Evolutionary conservation across 257 asterid genomes (phyloP).

Genomic region (Salvia splendens): DNA sequence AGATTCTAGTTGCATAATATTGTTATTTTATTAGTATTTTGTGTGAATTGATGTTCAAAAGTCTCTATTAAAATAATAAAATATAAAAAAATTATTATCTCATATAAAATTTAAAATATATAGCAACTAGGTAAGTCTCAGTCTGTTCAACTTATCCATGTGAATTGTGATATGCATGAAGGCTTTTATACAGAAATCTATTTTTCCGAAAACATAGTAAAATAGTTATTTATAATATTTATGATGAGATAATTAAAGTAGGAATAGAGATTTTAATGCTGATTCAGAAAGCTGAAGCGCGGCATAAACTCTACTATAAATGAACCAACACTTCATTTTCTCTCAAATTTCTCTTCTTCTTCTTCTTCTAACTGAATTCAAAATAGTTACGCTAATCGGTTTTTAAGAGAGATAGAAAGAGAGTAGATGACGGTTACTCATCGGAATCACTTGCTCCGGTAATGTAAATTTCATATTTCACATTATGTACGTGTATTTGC

Average conservation of each 20-base stretch:
- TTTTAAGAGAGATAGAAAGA: slow-evolving; percentile 32
- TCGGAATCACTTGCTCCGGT: slow-evolving; percentile 27
- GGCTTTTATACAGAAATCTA: too few relatives aligned
- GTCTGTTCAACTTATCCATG: too few relatives aligned
- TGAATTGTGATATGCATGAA: too few relatives aligned
- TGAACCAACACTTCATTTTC: slow-evolving; percentile 13
- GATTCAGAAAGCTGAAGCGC: slow-evolving; percentile 22
- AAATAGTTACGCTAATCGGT: slow-evolving; percentile 19
- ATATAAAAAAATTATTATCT: too few relatives aligned
- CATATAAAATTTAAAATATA: too few relatives aligned
- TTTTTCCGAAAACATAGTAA: too few relatives aligned
- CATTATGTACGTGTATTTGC: not conserved
- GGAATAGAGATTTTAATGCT: too few relatives aligned
- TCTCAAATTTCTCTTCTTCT: slow-evolving; percentile 11
- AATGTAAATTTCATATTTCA: not conserved
- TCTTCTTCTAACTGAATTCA: slow-evolving; percentile 23
- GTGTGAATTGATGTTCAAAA: too few relatives aligned
- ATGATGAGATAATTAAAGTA: not conserved
- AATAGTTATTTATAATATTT: not conserved
- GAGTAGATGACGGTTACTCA: slow-evolving; percentile 14
- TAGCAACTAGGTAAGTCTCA: too few relatives aligned
- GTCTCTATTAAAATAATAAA: too few relatives aligned
- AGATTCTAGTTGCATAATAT: too few relatives aligned
- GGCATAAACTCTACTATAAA: slow-evolving; percentile 21
- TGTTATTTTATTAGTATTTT: too few relatives aligned